A percentile compares a stretch with the other conserved stretches of the same genome.
Evolutionary conservation across 805 yeast species (phyloP).

Genomic region (Metschnikowia shivogae): DNA sequence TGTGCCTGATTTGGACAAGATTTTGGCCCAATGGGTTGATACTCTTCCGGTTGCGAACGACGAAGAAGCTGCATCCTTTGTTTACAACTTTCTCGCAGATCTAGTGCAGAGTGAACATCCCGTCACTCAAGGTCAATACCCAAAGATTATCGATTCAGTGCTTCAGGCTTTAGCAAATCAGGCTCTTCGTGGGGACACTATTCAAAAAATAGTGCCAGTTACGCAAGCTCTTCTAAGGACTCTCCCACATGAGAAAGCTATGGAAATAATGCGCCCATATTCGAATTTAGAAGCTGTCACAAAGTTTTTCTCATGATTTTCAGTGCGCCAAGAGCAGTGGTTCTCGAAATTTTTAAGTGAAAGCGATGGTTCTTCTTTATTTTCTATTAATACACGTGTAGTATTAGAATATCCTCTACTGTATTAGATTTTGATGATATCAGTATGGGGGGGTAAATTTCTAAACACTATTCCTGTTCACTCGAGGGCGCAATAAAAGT

Average conservation of each 20-base stretch:
- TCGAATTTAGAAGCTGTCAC: constrained; percentile 57
- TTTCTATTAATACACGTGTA: too few relatives aligned
- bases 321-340: neutral
- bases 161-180: constrained; percentile 70
- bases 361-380: too few relatives aligned
- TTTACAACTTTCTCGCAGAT: constrained; percentile 70
- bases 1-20: constrained; percentile 58
- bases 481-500: neutral
- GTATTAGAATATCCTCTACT: too few relatives aligned
- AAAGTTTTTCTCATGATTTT: constrained; percentile 45
- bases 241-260: constrained; percentile 66
- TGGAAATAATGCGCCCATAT: constrained; percentile 60
- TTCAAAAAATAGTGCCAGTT: constrained; percentile 57
- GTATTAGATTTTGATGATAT: too few relatives aligned
- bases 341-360: too few relatives aligned
- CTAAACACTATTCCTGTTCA: neutral
- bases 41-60: constrained; percentile 81
- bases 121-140: constrained; percentile 52
- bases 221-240: constrained; percentile 61
- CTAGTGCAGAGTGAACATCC: constrained; percentile 63
- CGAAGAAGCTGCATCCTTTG: constrained; percentile 82
- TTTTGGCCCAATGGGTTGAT: constrained; percentile 72
- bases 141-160: constrained; percentile 62
- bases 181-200: constrained; percentile 67
- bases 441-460: too few relatives aligned